Percentiles rank a stretch among this genome's conserved stretches.
phyloP scores from a whole-genome alignment of 129 eudicot genomes.

The Calendula officinalis region DNA sequence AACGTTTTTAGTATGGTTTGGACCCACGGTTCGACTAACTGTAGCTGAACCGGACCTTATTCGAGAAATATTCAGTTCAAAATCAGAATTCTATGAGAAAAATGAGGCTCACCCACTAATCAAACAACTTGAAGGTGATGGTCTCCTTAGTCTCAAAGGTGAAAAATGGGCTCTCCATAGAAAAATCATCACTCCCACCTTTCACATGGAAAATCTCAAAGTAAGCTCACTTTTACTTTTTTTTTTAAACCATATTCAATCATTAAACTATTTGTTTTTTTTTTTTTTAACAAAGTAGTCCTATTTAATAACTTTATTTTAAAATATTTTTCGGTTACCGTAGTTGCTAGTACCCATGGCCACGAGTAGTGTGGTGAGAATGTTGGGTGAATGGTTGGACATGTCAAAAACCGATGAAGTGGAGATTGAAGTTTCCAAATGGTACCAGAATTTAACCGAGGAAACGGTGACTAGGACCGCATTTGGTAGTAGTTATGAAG shows the following conservation, averaged over 20 bases:
- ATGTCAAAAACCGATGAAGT: constrained; percentile 49
- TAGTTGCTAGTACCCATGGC: constrained; percentile 77
- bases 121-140: constrained; percentile 90
- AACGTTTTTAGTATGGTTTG: constrained; percentile 91
- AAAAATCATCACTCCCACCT: constrained; percentile 87
- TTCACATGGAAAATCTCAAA: constrained; percentile 95
- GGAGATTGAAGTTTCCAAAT: constrained; percentile 73
- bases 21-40: constrained; percentile 74
- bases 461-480: constrained; percentile 68
- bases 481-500: constrained; percentile 83
- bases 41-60: constrained; percentile 87
- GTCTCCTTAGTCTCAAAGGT: constrained; percentile 85
- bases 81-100: constrained; percentile 77
- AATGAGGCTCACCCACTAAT: constrained; percentile 78
- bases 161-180: constrained; percentile 98
- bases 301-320: constrained; percentile 5
- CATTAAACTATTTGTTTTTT: not conserved
- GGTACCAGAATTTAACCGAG: constrained; percentile 77
- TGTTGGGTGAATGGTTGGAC: constrained; percentile 67
- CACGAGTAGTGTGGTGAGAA: constrained; percentile 52
- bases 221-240: constrained; percentile 39
- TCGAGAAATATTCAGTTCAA: constrained; percentile 67
- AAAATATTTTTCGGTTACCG: constrained; percentile 16
- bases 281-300: not conserved
- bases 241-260: not conserved